phyloP scores from a whole-genome alignment of 768 basidiomycete genomes.

The Psilocybe sp. region DNA sequence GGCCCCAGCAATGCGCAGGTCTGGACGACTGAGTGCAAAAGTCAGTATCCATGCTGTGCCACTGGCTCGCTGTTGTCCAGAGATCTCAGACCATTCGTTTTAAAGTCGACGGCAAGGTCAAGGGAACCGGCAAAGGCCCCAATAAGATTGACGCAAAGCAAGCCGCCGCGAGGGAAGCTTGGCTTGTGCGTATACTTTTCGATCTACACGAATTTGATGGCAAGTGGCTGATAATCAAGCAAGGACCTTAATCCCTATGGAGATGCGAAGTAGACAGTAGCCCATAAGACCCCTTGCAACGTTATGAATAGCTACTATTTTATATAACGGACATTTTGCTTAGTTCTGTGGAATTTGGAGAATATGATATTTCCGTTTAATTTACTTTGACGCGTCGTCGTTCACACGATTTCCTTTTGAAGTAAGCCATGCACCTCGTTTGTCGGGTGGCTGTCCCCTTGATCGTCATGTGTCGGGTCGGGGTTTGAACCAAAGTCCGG shows the following conservation, averaged over 20 bases:
- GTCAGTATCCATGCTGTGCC: conserved; percentile 29
- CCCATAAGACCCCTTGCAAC: no score
- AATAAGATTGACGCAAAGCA: conserved; percentile 48
- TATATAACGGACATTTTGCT: no score
- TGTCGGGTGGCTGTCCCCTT: conserved; percentile 3
- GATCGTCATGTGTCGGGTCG: conserved; percentile 3
- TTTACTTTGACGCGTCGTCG: conserved; percentile 2
- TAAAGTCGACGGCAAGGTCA: conserved; percentile 44
- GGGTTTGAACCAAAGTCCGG: conserved; percentile 11
- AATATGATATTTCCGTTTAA: background rate
- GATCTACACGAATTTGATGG: background rate
- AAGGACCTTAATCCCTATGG: background rate
- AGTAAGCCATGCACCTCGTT: conserved; percentile 17
- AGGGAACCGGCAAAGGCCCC: conserved; percentile 43
- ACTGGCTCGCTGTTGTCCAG: background rate
- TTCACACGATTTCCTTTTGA: conserved; percentile 14
- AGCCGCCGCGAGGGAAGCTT: conserved; percentile 42
- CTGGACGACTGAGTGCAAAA: conserved; percentile 60
- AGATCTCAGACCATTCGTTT: background rate
- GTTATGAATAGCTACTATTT: no score
- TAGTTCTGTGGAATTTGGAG: no score
- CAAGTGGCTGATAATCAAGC: background rate
- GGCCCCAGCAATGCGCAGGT: conserved; percentile 40
- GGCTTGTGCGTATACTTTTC: conserved; percentile 26
- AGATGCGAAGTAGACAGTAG: no score